Conservation (phyloP, 2,329 filamentous ascomycete species). For the Trichoderma sp. region DNA sequence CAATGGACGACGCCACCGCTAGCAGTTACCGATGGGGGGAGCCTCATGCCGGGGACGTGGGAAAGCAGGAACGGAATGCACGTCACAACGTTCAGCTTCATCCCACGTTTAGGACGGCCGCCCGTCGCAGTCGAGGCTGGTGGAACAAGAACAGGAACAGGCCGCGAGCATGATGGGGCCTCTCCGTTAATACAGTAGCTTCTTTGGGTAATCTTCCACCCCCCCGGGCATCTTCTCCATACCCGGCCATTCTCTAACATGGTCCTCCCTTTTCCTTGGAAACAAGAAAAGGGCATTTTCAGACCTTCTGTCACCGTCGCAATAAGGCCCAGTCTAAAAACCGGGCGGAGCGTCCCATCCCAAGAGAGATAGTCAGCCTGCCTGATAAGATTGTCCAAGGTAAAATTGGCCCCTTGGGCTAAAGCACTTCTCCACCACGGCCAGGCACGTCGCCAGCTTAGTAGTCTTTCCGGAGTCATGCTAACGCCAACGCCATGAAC, state of each 20-base stretch:
- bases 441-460: neutral
- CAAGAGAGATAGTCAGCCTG: neutral
- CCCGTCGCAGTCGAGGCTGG: conserved; percentile 9
- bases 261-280: conserved; percentile 1
- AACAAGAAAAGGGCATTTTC: neutral
- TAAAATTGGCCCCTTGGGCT: neutral
- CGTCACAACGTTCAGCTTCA: conserved; percentile 6
- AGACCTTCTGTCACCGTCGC: conserved; percentile 4
- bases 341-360: neutral
- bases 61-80: conserved; percentile 1
- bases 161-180: neutral
- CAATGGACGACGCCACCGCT: conserved; percentile 8
- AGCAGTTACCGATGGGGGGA: conserved; percentile 12
- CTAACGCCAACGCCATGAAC: neutral
- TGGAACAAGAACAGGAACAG: neutral
- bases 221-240: neutral
- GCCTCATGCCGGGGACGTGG: conserved; percentile 13
- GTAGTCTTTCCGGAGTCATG: neutral
- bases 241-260: neutral
- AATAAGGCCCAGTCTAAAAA: neutral
- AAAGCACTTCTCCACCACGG: neutral
- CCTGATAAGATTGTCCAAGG: neutral
- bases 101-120: neutral
- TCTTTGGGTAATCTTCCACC: neutral
- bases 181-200: neutral